Evolutionary conservation across 23 red algal genomes (phyloP), one percentile per base, ranked within the genome.

Genomic region (Agarophyton chilense): DNA sequence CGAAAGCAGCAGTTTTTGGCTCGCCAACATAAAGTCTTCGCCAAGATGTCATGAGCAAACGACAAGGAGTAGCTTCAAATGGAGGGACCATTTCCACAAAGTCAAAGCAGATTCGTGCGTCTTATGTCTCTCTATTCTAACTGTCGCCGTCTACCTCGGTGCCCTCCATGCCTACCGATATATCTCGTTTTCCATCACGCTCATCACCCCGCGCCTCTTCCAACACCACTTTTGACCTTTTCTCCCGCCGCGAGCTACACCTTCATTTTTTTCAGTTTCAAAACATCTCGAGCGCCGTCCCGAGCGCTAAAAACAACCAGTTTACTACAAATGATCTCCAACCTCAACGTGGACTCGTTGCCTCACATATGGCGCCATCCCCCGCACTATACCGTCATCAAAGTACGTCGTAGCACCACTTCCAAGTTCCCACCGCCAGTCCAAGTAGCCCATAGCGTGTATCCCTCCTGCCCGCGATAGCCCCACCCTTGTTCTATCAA

Each of bases 1-100:
- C 56, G 62, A 36, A 82, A 82, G 16, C 51, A 81, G 57, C 75
- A 82, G n/a, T 44, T 81, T 36, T 31, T 91, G 54, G 77, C 55
- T 22, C 56, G 77, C 16, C 75, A 81, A 32, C 49, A 81, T 33
- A 76, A 46, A 31, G 31, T 82, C 25, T 72, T 91, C 17, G 76
- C 55, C 14, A 52, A 81, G 33, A 42, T 91, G n/a, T 24, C 46
- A 8, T 57, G 11, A 10, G 88, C 64, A 16, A 71, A 31, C 49
- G 75, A 82, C 19, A 31, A 82, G 43, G 74, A 67, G n/a, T 63
- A 81, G 56, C 4, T 74, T 58, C 33, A 56, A 41, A 55, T 91
- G 57, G 71, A 72, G 56, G n/a, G n/a, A n/a, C n/a, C n/a, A n/a
- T n/a, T n/a, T n/a, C n/a, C n/a, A n/a, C n/a, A n/a, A n/a, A n/a